Conservation (phyloP, 805 yeast genomes). For the Teunomyces stri region DNA sequence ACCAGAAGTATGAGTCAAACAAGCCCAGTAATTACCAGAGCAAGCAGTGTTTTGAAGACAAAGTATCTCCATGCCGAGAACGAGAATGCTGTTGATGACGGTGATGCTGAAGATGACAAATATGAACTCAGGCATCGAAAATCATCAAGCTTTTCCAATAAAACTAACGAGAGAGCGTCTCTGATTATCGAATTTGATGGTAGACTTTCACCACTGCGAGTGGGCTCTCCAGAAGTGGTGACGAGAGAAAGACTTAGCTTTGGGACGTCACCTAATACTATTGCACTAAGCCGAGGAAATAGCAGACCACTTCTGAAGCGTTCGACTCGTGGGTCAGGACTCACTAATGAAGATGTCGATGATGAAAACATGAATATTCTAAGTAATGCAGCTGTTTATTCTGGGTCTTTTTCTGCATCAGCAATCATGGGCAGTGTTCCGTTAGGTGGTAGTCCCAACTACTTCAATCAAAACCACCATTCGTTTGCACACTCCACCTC, state of each 20-base stretch:
- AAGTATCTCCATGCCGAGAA: conserved; percentile 12
- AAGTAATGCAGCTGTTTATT: conserved; percentile 13
- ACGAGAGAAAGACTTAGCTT: background rate
- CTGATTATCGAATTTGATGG: conserved; percentile 4
- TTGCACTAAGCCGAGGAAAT: background rate
- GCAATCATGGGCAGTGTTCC: background rate
- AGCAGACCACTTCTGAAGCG: background rate
- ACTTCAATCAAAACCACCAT: conserved; percentile 7
- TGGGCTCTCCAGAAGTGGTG: conserved; percentile 7
- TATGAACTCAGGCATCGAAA: background rate
- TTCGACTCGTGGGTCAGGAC: background rate
- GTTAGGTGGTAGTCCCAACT: conserved; percentile 7
- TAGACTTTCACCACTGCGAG: conserved; percentile 6
- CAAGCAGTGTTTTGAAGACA: conserved; percentile 5
- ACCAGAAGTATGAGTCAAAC: conserved; percentile 14
- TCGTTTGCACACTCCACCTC: background rate
- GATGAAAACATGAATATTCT: conserved; percentile 31
- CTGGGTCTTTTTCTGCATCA: background rate
- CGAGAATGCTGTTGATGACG: conserved; percentile 24
- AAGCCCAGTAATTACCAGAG: conserved; percentile 13
- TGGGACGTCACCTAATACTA: conserved; percentile 5
- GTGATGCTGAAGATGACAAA: conserved; percentile 15
- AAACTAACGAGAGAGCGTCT: background rate
- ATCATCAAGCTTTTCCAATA: background rate
- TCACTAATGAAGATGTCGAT: conserved; percentile 25